Base-by-base conservation (phyloP, 352 stramenopile species). In the Nothophytophthora sp. region DNA sequence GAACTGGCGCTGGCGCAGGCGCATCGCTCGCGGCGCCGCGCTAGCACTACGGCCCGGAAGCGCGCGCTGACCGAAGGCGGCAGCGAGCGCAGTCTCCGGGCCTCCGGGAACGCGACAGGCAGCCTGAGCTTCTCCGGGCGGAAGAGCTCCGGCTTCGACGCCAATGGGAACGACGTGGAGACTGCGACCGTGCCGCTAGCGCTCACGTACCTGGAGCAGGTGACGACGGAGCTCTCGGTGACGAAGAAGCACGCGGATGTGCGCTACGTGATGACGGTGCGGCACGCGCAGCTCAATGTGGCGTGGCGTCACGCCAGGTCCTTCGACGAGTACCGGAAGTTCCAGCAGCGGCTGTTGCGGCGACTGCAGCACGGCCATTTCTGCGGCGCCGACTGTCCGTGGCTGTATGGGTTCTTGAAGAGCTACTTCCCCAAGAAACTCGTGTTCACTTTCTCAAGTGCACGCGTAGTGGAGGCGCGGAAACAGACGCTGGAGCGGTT, bases 401-500 rank as follows among this genome's bases (percentile, higher is more conserved):
- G 76, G 76, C 53, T 91, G 10, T 88, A 74, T 40, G 84, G 67
- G 7, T 89, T 91, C 37, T 39, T 91, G 12, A 86, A 84, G 60
- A 89, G 76, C 55, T 88, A 88, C 50, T 91, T 91, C 60, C 81
- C 81, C 11, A 86, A 86, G 54, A 83, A 79, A 25, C 44, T 76
- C 18, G 42, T 89, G 1, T 86, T 86, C 54, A 59, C 67, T 7
- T 86, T 87, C 24, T 57, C 61, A 2, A 81, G 52, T 33, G 54
- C 63, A 1, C 61, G 71, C 5, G 70, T 86, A 15, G 51, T 86
- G 23, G 60, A 67, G 4, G 51, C 65, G 22, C 67, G 81, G 6
- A 76, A 76, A 4, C 67, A 81, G 12, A 71, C 71, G 25, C 68
- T 91, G 12, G 67, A 81, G 44, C 41, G 65, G 20, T 87, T 89